Base-by-base conservation (phyloP, 192 early-diverging fungal species). In the Chytriomyces confervae region DNA sequence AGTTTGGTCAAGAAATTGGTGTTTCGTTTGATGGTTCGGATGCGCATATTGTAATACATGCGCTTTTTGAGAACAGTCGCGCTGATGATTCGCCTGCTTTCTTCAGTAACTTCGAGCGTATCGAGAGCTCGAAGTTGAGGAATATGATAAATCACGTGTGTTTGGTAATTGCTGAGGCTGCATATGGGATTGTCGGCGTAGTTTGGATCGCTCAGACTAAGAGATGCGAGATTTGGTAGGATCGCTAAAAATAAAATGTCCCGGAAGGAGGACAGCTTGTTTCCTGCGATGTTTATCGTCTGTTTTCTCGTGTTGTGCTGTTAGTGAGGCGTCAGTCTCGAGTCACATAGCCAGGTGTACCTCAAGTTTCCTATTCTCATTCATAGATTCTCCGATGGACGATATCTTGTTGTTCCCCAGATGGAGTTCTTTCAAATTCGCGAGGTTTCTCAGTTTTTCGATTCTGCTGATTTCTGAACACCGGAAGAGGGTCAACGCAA, bases 11-110 rank as follows among this genome's bases (percentile, higher is more conserved):
- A 72, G 72, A 90, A 87, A 70, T 88, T 85, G 18, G 83, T 81
- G 79, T 90, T 90, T 16, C 89, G 75, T 62, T 88, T 83, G 57
- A 90, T 87, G 0, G 89, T 90, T 29, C 83, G 74, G 50, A 90
- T 90, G 20, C 88, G 79, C 86, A 90, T 90, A 62, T 87, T 90
- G 78, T 90, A 90, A 71, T 90, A 90, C 89, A 90, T 90, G 43
- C 86, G 69, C 76, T 90, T 90, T 66, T 90, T 90, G 36, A 90
- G 69, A 27, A 90, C 84, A 2, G 89, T 90, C 1, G 89, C 86
- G 29, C 67, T 82, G 24, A 90, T 88, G 44, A 86, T 84, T 53
- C 81, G 83, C 49, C 89, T 46, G 13, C 83, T 85, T 69, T 90
- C 89, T 10, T 86, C 86, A 5, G 85, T 88, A 8, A 90, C 82